Base-by-base conservation (phyloP, 139 green algal genomes). In the Micractinium sp. region DNA sequence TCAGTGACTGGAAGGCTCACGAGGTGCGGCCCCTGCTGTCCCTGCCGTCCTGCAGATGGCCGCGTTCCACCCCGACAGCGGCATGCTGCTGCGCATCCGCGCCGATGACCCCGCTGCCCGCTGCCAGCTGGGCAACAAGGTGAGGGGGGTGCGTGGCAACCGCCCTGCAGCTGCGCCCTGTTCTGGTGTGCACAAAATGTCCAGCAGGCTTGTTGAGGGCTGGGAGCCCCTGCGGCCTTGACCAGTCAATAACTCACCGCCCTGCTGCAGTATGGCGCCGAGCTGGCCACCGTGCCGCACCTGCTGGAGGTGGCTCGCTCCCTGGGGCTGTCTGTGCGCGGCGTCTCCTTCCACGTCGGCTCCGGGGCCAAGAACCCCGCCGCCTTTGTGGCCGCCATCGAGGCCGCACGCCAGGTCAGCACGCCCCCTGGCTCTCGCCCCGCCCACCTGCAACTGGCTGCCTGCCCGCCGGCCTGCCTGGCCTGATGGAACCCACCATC, bases 301-400 rank as follows among this genome's bases (percentile, higher is more conserved):
- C 90, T 94, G 84, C 82, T 93, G 85, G 80, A 75, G 69, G 61
- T 61, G 22, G 92, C 92, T 9, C 71, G 47, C 60, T 56, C 39
- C 19, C 85, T 93, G 82, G 87, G 86, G 39, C 87, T 99, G 47
- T 36, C 93, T 13, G 94, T 99, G 25, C 94, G 95, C 35, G 98
- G 98, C 74, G 95, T 99, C 1, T 96, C 93, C 35, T 99, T 99
- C 95, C 98, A 99, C 92, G 98, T 99, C 9, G 98, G 98, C 89
- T 96, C 90, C 63, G 97, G 96, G 29, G 95, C 94, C 83, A 95
- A 94, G 80, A 96, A 98, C 93, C 93, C 97, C 16, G 91, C 88
- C 2, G 94, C 97, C 39, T 99, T 97, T 82, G 88, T 88, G 5
- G 89, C 91, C 14, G 98, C 41, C 60, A 88, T 92, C 16, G 82